Evolutionary conservation across 495 filamentous ascomycete genomes (phyloP), one percentile per base, ranked within the genome.

Genomic region (Aspergillus cavernicola): DNA sequence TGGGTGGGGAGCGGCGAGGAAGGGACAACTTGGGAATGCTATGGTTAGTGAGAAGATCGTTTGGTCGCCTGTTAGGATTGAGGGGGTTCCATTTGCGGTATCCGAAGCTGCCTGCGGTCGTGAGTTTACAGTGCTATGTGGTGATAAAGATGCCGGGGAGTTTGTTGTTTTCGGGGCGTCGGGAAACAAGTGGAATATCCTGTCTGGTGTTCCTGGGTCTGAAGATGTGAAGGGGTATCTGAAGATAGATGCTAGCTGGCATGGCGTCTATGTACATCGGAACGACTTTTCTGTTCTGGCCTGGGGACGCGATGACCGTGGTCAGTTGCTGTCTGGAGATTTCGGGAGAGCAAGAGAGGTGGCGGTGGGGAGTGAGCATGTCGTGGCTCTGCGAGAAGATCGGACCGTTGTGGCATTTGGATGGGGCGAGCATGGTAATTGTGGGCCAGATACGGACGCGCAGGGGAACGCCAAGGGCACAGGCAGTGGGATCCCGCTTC

Each of bases 351-450:
- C 85, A 20, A 62, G 70, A 15, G 62, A 73, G 15, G 70, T 97
- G 12, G 88, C 88, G 13, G 84, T 84, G 37, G 93, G 93, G 1
- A 96, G 91, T 63, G 92, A 97, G 70, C 93, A 98, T 70, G 81
- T 75, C 11, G 57, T 97, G 56, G 89, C 82, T 8, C 60, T 90
- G 24, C 79, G 84, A 3, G 71, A 67, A n/a, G 73, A 78, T 42
- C 80, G 81, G 1, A 69, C 61, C 18, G 69, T 96, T 11, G 65
- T 89, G 33, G 79, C 85, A 3, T 97, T 91, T 88, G 93, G 93
- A 13, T 98, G 93, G 92, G 91, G 90, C 1, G 90, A 96, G 72
- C 93, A 98, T 78, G 93, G 93, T 10, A 97, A 97, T 68, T 97
- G 93, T 67, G 93, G 93, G 12, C 76, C 81, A 3, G 73, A 76